Base-by-base conservation (phyloP, 495 filamentous ascomycete species). In the Halenospora varia region DNA sequence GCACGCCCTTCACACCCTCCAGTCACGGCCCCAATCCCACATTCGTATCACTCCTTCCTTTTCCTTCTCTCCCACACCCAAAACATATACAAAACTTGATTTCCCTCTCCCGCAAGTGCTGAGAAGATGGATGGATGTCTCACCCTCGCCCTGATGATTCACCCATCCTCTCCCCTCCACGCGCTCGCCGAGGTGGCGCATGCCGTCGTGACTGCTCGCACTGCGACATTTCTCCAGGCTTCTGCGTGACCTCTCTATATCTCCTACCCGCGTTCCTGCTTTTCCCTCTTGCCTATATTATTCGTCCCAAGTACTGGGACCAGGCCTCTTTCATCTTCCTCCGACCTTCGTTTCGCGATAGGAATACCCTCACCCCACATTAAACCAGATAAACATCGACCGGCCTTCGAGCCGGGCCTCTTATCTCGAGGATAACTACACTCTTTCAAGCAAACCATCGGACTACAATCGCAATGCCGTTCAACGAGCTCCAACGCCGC, bases 241-340 rank as follows among this genome's bases (percentile, higher is more conserved):
- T 45, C 58, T 52, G 62, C 62, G 55, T 64, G 62, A 64, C 58
- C 56, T n/a, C 53, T 61, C 48, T 57, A 52, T 57, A 62, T 62
- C 42, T 29, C 49, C 52, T 22, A 17, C 44, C 2, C 45, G 18
- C 46, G 11, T 44, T 42, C 48, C 45, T 25, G 23, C 50, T 3
- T 47, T 48, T 42, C 25, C 25, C 25, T 57, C 22, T 25, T 46
- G 15, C 19, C 4, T 20, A 20, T 46, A 46, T 17, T 20, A n/a
- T n/a, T n/a, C n/a, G n/a, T n/a, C 4, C 42, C 42, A 20, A 46
- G 15, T 46, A 17, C 19, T 17, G 42, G 17, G 17, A 17, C 15
- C 42, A n/a, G 17, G 15, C 13, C 8, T 17, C 42, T 4, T 4
- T n/a, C 42, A 8, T 46, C 8, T 46, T 46, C 17, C 8, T 46